Base-by-base conservation (phyloP, 1,139 yeast species). In the Zygotorulaspora mrakii region DNA sequence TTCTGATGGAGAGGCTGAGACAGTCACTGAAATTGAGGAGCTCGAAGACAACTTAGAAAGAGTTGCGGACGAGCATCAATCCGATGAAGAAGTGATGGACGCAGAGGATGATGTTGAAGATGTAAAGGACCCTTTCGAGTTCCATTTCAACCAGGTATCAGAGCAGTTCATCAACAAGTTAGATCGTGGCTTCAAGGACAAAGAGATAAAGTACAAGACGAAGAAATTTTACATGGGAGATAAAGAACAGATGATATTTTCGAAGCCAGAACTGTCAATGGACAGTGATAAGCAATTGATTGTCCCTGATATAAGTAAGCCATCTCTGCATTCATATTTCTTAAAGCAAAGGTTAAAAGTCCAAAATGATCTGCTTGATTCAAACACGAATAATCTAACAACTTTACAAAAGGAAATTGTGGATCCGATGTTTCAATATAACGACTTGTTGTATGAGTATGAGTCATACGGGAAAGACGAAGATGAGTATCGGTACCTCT, bases 361-460 rank as follows among this genome's bases (percentile, higher is more conserved):
- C 1, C 55, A 54, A 21, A 57, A 58, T 39, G 47, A 55, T 38
- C 43, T 54, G 6, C 23, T 54, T 30, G 49, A 48, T 13, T 23
- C 40, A 3, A 33, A 49, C 2, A 47, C 49, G 16, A 47, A 57
- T 10, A 37, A 45, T 10, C 54, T 71, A 22, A 55, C 75, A 1
- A 54, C 60, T 2, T 44, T 69, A 2, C 78, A 74, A 39, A 54
- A 58, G 31, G 61, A 66, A 26, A 48, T 79, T 1, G 67, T 82
- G 6, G 76, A 77, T 24, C 80, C 89, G 0, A 70, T 91, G 63
- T 70, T 85, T 47, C 74, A 76, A 40, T 89, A 91, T 62, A 75
- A 76, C 50, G 96, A 91, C 59, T 61, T 89, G 5, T 66, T 77
- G 13, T 77, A 72, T 50, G 86, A 94, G 29, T 77, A 77, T 50